A percentile compares a stretch with the other conserved stretches of the same genome.
These are phyloP conservation scores for Trichomonascaceae sp. DNA, from an alignment of 1,139 yeast genomes.

Conservation along the genomic window DNA sequence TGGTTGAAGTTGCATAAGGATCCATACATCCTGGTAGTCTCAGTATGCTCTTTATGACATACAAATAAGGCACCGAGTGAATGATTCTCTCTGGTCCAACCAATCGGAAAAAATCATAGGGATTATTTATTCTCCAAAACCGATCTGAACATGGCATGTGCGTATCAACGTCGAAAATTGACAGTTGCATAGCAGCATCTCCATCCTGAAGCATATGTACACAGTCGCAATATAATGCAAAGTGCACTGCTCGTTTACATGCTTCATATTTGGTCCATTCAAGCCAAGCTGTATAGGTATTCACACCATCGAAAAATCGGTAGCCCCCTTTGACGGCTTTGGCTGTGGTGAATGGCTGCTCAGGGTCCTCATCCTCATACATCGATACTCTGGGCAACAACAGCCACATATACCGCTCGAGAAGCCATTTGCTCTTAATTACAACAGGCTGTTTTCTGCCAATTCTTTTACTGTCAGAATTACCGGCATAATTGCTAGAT, in stretches of 20 bases:
- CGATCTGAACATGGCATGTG: conserved; percentile 29
- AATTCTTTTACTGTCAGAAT: background rate
- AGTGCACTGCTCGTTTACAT: conserved; percentile 27
- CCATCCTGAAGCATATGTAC: conserved; percentile 19
- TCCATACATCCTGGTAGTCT: conserved; percentile 24
- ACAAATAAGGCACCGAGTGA: conserved; percentile 26
- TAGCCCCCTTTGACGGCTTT: conserved; percentile 20
- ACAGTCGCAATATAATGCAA: conserved; percentile 26
- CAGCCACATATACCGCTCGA: conserved; percentile 18
- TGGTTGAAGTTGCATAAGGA: conserved; percentile 11
- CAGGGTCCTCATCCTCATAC: conserved; percentile 2
- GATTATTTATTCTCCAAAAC: conserved; percentile 27
- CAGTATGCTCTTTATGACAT: conserved; percentile 28
- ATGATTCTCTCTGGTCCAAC: conserved; percentile 25
- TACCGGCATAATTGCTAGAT: background rate
- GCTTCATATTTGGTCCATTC: conserved; percentile 32
- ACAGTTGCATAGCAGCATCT: conserved; percentile 16
- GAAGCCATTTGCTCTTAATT: conserved; percentile 18
- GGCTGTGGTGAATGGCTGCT: conserved; percentile 14
- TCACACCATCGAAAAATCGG: conserved; percentile 15
- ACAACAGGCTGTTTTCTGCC: conserved; percentile 1
- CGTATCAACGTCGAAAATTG: conserved; percentile 28
- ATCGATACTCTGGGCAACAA: conserved; percentile 14
- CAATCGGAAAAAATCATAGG: conserved; percentile 26
- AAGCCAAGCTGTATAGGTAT: conserved; percentile 23